Base-by-base conservation (phyloP, 345 rosid species). In the Moricandia moricandioides region DNA sequence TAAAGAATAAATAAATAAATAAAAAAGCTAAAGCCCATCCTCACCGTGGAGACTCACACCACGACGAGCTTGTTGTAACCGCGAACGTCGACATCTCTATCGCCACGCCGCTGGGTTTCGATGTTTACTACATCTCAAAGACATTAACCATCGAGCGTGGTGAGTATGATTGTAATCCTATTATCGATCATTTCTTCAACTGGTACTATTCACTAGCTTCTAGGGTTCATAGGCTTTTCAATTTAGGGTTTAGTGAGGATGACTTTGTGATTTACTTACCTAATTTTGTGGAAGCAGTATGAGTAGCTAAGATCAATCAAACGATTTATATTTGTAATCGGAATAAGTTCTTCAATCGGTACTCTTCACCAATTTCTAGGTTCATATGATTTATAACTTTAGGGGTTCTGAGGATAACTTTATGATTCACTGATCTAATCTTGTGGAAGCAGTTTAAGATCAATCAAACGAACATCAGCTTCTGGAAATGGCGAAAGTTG, bases 401-500 rank as follows among this genome's bases (percentile, higher is more conserved):
- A 29, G 31, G 31, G 31, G 1, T 29, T 4, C 2, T 29, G 31
- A 29, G 31, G 31, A 29, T 29, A 29, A 29, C 0, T 29, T 29
- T 55, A 4, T 17, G 31, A 63, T 43, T 31, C 29, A 30, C 47
- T 54, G 57, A 45, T 69, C 0, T 31, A 13, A 8, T 17, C 40
- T 63, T 17, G 52, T 58, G 14, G 5, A 58, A 26, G 62, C 62
- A 69, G 77, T 29, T 67, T 43, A 17, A 76, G 73, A 67, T 59
- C 18, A 55, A 76, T 59, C 26, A 62, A 80, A 61, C 52, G 60
- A 70, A 66, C 31, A 65, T 8, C 18, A 29, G 21, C 0, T 18
- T 51, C 71, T 43, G 51, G 45, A 60, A 67, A 91, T 93, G 96
- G 90, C 88, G 49, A 88, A 83, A 62, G 93, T 91, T 18, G 89